These are phyloP conservation scores for Aureobasidium sp. DNA, from an alignment of 2,329 filamentous ascomycete genomes.

Conservation along the genomic window DNA sequence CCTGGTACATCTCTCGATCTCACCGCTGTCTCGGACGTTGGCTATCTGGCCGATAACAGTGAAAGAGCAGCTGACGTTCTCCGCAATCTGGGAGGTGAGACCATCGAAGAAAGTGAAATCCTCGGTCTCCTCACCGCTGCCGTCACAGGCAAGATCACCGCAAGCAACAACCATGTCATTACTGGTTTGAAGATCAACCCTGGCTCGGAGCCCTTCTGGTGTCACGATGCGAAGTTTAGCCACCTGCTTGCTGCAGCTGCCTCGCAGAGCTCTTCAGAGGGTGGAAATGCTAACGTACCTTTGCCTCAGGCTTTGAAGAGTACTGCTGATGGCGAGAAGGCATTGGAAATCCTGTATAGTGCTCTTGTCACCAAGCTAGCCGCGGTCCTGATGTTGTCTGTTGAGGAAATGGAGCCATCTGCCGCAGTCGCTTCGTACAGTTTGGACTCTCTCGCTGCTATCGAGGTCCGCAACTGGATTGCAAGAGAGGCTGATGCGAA, in stretches of 20 bases:
- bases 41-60: slow-evolving; percentile 18
- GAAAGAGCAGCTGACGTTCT: background rate
- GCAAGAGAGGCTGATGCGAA: background rate
- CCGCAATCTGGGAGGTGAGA: background rate
- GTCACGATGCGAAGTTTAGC: background rate
- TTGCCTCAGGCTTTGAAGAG: background rate
- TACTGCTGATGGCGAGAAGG: background rate
- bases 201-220: background rate
- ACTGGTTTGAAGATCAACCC: background rate
- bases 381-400: background rate
- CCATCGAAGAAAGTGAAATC: background rate
- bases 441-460: slow-evolving; percentile 14
- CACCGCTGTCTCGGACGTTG: slow-evolving; percentile 38
- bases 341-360: background rate
- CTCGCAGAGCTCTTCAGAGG: background rate
- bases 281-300: background rate
- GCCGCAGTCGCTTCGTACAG: slow-evolving; percentile 9
- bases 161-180: slow-evolving; percentile 1
- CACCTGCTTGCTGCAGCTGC: background rate
- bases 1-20: slow-evolving; percentile 39
- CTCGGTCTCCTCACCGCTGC: background rate
- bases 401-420: slow-evolving; percentile 2
- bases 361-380: slow-evolving; percentile 7
- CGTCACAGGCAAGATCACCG: background rate
- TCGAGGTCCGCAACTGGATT: slow-evolving; percentile 11